phyloP scores from a whole-genome alignment of 2,329 filamentous ascomycete genomes.

The Colletotrichum aenigma region DNA sequence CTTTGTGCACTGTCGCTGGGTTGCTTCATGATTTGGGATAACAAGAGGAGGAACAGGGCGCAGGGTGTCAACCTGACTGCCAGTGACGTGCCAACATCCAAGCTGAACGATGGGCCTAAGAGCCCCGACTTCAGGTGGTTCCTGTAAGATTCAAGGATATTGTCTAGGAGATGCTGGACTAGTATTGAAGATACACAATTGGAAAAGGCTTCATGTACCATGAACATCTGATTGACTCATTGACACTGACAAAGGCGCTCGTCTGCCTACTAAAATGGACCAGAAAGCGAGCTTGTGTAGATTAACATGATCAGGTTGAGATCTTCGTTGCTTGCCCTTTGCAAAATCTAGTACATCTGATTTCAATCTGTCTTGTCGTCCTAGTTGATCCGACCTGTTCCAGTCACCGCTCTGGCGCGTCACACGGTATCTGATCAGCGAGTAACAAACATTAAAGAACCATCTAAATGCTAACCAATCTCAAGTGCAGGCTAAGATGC shows the following conservation, averaged over 20 bases:
- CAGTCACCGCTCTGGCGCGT: background rate
- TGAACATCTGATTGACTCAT: background rate
- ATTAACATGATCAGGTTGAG: too few relatives aligned
- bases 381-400: background rate
- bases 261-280: too few relatives aligned
- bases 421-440: too few relatives aligned
- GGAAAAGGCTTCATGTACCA: background rate
- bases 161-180: too few relatives aligned
- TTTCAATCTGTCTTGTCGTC: too few relatives aligned
- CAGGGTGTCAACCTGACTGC: slow-evolving; percentile 54
- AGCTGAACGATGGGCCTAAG: slow-evolving; percentile 52
- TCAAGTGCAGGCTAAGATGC: too few relatives aligned
- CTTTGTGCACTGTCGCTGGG: slow-evolving; percentile 26
- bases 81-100: slow-evolving; percentile 53
- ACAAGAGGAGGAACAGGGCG: slow-evolving; percentile 56
- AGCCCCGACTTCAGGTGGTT: slow-evolving; percentile 57
- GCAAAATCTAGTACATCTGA: too few relatives aligned
- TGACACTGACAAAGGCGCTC: background rate
- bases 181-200: background rate
- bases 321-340: too few relatives aligned
- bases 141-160: slow-evolving; percentile 24
- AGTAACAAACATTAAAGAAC: too few relatives aligned
- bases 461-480: too few relatives aligned
- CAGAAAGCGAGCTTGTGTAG: too few relatives aligned
- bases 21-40: slow-evolving; percentile 56